Evolutionary conservation across 139 green algal species (phyloP).

Genomic region (Diplosphaera chodatii): DNA sequence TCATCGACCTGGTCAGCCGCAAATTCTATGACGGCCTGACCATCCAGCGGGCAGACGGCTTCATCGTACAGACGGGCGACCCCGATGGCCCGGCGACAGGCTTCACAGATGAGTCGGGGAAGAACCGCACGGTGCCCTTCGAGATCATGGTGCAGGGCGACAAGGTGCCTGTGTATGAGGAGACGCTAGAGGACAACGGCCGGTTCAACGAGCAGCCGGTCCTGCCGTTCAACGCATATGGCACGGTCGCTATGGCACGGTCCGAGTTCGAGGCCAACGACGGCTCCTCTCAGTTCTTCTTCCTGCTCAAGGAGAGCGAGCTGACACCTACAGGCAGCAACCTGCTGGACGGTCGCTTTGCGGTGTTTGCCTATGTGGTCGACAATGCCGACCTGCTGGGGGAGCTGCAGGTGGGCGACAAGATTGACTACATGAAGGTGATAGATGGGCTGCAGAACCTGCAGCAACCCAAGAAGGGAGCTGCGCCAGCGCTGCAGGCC

Average conservation of each 20-base stretch:
- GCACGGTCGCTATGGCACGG: constrained; percentile 90
- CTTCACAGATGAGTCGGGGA: constrained; percentile 46
- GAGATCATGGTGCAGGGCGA: constrained; percentile 85
- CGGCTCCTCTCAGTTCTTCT: constrained; percentile 89
- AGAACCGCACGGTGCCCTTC: constrained; percentile 79
- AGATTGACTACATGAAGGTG: constrained; percentile 79
- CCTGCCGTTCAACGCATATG: constrained; percentile 98
- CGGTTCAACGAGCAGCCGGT: constrained; percentile 80
- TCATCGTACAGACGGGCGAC: constrained; percentile 97
- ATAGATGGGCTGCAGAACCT: constrained; percentile 68
- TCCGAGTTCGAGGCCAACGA: constrained; percentile 95
- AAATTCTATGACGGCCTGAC: constrained; percentile 96
- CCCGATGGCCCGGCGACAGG: constrained; percentile 59
- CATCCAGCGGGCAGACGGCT: constrained; percentile 92
- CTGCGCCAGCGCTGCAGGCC: too few species aligned
- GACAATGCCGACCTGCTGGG: constrained; percentile 49
- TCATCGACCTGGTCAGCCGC: constrained; percentile 86
- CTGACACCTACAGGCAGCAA: constrained; percentile 94
- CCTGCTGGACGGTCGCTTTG: constrained; percentile 94
- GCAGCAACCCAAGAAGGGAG: too few species aligned
- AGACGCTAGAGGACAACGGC: constrained; percentile 90
- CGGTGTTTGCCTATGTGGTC: constrained; percentile 94
- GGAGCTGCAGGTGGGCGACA: constrained; percentile 71
- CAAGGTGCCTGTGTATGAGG: constrained; percentile 91
- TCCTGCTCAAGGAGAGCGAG: constrained; percentile 96